These are phyloP conservation scores for Alternaria viburni DNA, from an alignment of 2,329 filamentous ascomycete genomes.

Conservation along the genomic window DNA sequence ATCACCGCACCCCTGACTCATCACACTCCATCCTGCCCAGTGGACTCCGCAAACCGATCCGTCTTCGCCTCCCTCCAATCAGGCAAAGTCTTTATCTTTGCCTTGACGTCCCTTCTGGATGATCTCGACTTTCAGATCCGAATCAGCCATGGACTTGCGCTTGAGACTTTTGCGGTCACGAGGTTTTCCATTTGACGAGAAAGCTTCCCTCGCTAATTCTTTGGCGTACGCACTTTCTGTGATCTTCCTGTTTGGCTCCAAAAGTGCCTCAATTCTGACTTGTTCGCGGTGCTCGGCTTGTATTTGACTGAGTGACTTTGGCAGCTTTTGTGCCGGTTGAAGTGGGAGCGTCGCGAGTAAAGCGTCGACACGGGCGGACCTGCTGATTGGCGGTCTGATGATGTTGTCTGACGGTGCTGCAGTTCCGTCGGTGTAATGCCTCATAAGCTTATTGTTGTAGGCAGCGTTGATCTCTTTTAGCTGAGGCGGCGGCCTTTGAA, in stretches of 20 bases:
- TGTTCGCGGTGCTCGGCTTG: background rate
- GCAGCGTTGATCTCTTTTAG: slow-evolving; percentile 23
- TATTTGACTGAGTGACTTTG: background rate
- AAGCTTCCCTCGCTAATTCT: slow-evolving; percentile 24
- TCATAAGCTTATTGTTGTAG: slow-evolving; percentile 31
- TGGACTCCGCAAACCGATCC: slow-evolving; percentile 11
- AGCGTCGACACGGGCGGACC: slow-evolving; percentile 21
- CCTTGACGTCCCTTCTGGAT: slow-evolving; percentile 17
- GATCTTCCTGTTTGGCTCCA: slow-evolving; percentile 19
- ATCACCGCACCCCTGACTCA: background rate
- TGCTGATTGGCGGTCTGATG: slow-evolving; percentile 23
- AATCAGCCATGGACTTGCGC: slow-evolving; percentile 25
- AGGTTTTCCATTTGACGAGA: slow-evolving; percentile 12
- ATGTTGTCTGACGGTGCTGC: background rate
- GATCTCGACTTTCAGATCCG: slow-evolving; percentile 13
- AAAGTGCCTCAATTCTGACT: background rate
- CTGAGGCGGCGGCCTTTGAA: slow-evolving; percentile 19
- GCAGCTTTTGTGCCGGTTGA: background rate
- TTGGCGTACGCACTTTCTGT: slow-evolving; percentile 14
- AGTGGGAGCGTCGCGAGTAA: slow-evolving; percentile 23
- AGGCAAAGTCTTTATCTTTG: slow-evolving; percentile 20
- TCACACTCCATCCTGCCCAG: background rate
- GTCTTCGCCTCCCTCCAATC: slow-evolving; percentile 30
- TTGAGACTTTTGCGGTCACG: slow-evolving; percentile 6
- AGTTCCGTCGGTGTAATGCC: slow-evolving; percentile 24